Base-by-base conservation (phyloP, 2,329 filamentous ascomycete species). In the Aspergillus unguis region DNA sequence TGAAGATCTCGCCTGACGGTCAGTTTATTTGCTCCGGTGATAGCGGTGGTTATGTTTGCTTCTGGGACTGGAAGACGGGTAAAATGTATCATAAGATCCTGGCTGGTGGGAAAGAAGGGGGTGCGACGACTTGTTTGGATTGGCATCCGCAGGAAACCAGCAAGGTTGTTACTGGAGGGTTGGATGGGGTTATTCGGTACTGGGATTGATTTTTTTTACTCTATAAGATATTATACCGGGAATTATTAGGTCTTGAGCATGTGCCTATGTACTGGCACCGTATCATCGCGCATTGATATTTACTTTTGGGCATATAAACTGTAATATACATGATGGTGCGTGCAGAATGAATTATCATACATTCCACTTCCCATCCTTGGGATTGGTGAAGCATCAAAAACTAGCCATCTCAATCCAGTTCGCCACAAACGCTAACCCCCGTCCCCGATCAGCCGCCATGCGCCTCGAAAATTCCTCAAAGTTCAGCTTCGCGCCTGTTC, bases 31-130 rank as follows among this genome's bases (percentile, higher is more conserved):
- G 85, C 23, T 88, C 84, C 17, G 94, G 94, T 56, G 94, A 99
- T 71, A 89, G 85, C 47, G 90, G 84, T 11, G 94, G 95, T 33
- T 96, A 84, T 65, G 85, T 96, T 44, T 95, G 89, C 73, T 96
- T 97, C 75, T 99, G 92, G 90, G 94, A 97, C 73, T 99, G 92
- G 90, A 99, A 99, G 82, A 96, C 91, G 36, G 95, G 92, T 72
- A 97, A 96, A 76, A 92, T 99, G 91, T 96, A 90, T 74, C 90
- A 96, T 75, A 97, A 97, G 80, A 84, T 99, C 59, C 84, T 88
- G 73, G 92, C 90, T 2, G 74, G 74, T 35, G 75, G 75, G 4
- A 76, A 76, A 26, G 85, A 89, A 54, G 91, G 90, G 50, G 83
- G 87, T 48, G 85, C 92, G 4, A 80, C 96, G 50, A 90, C 90